These are phyloP conservation scores for Noccaea caerulescens DNA, from an alignment of 345 rosid species.

Conservation along the genomic window DNA sequence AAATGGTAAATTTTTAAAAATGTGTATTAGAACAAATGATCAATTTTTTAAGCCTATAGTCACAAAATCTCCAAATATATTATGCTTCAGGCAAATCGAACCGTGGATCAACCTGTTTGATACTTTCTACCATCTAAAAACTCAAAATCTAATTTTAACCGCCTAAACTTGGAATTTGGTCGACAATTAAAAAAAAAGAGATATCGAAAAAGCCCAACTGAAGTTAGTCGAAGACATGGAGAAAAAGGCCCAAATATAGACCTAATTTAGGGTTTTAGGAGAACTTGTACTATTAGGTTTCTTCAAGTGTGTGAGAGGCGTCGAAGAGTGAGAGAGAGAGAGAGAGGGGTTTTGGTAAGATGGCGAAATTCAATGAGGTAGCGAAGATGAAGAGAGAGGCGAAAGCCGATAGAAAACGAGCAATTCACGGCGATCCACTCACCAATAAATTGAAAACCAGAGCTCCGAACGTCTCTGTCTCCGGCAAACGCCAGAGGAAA, in stretches of 20 bases:
- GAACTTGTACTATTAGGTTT: background rate
- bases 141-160: background rate
- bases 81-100: background rate
- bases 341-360: slow-evolving; percentile 9
- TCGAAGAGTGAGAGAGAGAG: background rate
- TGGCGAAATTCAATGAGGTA: slow-evolving; percentile 89
- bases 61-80: too few species aligned
- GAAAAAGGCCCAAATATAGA: slow-evolving; percentile 12
- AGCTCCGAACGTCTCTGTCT: slow-evolving; percentile 52
- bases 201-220: slow-evolving; percentile 24
- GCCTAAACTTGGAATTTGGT: background rate
- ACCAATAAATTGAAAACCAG: slow-evolving; percentile 62
- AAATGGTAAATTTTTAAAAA: too few species aligned
- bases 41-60: too few species aligned
- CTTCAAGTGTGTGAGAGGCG: slow-evolving; percentile 5
- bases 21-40: too few species aligned
- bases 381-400: slow-evolving; percentile 72
- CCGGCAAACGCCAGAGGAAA: slow-evolving; percentile 85
- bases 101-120: too few species aligned
- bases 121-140: background rate
- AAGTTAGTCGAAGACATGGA: background rate
- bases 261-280: slow-evolving; percentile 31
- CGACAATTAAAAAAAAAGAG: background rate
- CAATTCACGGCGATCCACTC: slow-evolving; percentile 65
- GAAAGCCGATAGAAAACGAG: slow-evolving; percentile 62